Evolutionary conservation across 495 filamentous ascomycete species (phyloP).

Genomic region (Neurospora sp.): DNA sequence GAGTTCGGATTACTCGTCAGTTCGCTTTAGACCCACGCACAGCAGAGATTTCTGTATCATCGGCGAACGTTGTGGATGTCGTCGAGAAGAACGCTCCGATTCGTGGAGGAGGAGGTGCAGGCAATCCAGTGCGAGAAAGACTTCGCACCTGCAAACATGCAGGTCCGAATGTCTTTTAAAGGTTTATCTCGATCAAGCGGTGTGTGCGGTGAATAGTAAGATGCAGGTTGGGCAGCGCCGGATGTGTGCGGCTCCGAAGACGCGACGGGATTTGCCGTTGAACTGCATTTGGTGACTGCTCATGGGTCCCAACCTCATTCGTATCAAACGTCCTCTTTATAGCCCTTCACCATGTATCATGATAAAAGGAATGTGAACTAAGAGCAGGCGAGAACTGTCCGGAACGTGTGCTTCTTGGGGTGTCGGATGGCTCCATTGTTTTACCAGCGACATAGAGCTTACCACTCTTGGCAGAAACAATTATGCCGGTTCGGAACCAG

Average conservation of each 20-base stretch:
- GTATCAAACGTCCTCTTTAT: neutral
- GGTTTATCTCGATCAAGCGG: neutral
- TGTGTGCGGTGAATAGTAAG: neutral
- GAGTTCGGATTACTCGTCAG: neutral
- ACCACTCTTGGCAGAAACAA: constrained; percentile 65
- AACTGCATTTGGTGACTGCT: neutral
- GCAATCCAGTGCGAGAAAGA: neutral
- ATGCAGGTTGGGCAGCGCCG: neutral
- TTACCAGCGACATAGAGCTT: constrained; percentile 54
- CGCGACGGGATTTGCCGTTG: neutral
- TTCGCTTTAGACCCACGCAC: neutral
- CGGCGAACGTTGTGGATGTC: neutral
- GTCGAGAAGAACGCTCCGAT: neutral
- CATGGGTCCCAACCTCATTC: neutral
- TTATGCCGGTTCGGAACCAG: constrained; percentile 51
- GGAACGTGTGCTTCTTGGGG: neutral
- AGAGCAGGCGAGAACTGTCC: neutral
- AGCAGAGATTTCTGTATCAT: neutral
- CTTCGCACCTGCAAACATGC: neutral
- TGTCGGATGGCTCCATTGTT: constrained; percentile 36
- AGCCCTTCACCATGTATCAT: neutral
- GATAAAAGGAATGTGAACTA: neutral
- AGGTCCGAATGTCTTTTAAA: neutral
- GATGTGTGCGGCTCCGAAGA: neutral
- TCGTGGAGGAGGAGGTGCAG: neutral